Percentiles rank a stretch among this genome's conserved stretches.
These are phyloP conservation scores for Ophiostoma piceae DNA, from an alignment of 2,329 filamentous ascomycete genomes.

Conservation along the genomic window DNA sequence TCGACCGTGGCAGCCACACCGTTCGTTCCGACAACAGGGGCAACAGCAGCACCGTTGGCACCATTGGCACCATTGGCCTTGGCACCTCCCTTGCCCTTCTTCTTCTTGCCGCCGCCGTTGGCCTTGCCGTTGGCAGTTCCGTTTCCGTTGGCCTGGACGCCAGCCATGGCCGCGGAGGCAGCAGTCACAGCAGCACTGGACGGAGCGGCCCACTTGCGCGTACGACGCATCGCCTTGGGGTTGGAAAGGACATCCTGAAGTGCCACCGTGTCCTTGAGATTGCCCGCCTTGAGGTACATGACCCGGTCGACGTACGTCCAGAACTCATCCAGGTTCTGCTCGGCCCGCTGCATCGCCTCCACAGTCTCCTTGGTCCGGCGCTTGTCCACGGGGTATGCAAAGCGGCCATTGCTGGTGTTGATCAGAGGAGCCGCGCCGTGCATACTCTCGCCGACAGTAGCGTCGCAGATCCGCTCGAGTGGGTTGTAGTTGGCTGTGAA, in stretches of 20 bases:
- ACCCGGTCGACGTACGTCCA: conserved; percentile 38
- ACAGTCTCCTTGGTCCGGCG: conserved; percentile 43
- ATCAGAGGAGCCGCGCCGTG: conserved; percentile 28
- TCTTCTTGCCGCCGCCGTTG: neutral
- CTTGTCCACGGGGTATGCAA: conserved; percentile 43
- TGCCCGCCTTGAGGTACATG: conserved; percentile 21
- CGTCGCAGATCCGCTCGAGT: neutral
- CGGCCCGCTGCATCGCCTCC: conserved; percentile 42
- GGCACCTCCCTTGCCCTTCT: conserved; percentile 1
- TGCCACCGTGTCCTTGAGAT: neutral
- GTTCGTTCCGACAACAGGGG: neutral
- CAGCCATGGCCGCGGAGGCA: neutral
- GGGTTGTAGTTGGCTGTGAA: neutral
- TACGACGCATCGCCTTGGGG: neutral
- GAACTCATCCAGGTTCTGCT: conserved; percentile 44
- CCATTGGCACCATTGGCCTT: conserved; percentile 6
- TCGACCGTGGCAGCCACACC: neutral
- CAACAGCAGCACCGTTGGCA: neutral
- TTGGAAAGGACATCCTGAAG: neutral
- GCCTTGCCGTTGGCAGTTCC: neutral
- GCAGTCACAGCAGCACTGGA: neutral
- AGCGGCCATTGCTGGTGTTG: conserved; percentile 37
- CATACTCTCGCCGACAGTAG: conserved; percentile 18
- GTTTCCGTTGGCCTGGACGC: neutral
- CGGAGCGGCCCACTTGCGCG: neutral